Percentiles rank a stretch among this genome's conserved stretches.
Evolutionary conservation across 2,329 filamentous ascomycete species (phyloP).

Genomic region (Sarocladium brachiariae): DNA sequence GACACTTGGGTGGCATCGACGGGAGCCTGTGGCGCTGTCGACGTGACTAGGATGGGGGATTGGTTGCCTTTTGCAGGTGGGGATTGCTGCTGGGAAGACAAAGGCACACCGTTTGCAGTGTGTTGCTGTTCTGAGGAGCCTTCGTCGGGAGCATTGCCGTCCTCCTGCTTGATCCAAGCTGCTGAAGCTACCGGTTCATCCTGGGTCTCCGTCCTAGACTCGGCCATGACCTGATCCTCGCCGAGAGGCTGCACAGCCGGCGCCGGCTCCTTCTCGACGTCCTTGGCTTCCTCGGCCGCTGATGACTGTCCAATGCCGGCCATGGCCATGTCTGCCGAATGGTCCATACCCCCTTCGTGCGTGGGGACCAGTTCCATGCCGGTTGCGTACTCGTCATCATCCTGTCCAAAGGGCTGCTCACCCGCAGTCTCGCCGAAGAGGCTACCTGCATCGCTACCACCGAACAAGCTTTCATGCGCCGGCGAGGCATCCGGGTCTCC

Average conservation of each 20-base stretch:
- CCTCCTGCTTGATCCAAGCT: constrained; percentile 7
- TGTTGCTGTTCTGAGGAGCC: constrained; percentile 6
- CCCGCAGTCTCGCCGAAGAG: constrained; percentile 74
- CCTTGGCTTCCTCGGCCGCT: constrained; percentile 7
- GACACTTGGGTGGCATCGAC: constrained; percentile 54
- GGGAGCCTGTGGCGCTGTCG: constrained; percentile 29
- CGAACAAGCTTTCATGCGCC: constrained; percentile 74
- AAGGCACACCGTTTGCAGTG: neutral
- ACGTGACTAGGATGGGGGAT: constrained; percentile 25
- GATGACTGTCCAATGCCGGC: constrained; percentile 21
- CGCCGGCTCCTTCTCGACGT: constrained; percentile 15
- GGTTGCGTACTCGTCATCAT: constrained; percentile 77
- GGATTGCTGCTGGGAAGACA: neutral
- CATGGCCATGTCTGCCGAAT: constrained; percentile 37
- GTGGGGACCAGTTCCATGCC: constrained; percentile 55
- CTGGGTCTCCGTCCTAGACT: neutral
- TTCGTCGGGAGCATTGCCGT: constrained; percentile 12
- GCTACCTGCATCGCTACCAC: constrained; percentile 70
- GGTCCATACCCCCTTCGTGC: constrained; percentile 34
- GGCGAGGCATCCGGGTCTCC: constrained; percentile 60
- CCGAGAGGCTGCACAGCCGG: constrained; percentile 19
- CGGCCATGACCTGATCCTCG: constrained; percentile 26
- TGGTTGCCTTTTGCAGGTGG: neutral
- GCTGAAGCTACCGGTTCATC: neutral
- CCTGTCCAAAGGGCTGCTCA: constrained; percentile 61